A percentile compares a stretch with the other conserved stretches of the same genome.
Conservation (phyloP, 2,329 filamentous ascomycete genomes). For the Ophiostoma angusticollis region DNA sequence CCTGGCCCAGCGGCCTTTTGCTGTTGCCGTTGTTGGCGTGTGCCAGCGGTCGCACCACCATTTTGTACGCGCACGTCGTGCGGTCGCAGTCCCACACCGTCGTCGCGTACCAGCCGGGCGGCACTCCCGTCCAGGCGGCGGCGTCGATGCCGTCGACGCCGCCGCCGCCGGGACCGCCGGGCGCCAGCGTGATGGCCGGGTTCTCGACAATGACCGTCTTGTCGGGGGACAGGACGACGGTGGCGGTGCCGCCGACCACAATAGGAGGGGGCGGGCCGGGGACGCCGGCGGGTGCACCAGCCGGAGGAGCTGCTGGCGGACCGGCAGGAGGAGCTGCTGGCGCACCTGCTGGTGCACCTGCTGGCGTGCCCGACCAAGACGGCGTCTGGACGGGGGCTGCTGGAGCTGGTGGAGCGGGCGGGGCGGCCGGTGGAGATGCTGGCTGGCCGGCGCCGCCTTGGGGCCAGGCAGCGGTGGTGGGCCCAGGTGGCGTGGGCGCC, state of each 20-base stretch:
- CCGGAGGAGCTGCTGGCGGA: background rate
- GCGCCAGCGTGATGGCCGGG: slow-evolving; percentile 5
- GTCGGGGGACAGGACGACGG: slow-evolving; percentile 6
- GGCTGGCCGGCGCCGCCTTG: background rate
- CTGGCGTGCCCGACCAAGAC: background rate
- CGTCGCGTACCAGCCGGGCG: slow-evolving; percentile 9
- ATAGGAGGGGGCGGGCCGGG: too few relatives aligned
- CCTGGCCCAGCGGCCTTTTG: too few relatives aligned
- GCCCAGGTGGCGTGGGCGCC: too few relatives aligned
- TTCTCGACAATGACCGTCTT: slow-evolving; percentile 11
- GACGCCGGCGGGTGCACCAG: background rate
- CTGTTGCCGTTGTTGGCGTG: background rate
- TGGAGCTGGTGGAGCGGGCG: background rate
- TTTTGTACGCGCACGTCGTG: slow-evolving; percentile 6
- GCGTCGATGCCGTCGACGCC: background rate
- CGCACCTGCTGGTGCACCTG: background rate
- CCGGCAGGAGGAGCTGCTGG: background rate
- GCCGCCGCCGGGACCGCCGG: background rate
- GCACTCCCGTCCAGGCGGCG: slow-evolving; percentile 6
- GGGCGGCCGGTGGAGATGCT: background rate
- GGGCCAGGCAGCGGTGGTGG: too few relatives aligned
- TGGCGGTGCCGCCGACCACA: slow-evolving; percentile 8
- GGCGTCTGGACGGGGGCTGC: background rate
- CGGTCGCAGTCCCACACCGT: slow-evolving; percentile 6
- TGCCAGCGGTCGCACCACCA: background rate